phyloP scores from a whole-genome alignment of 2,329 filamentous ascomycete species.

The Trichophyton schoenleinii region DNA sequence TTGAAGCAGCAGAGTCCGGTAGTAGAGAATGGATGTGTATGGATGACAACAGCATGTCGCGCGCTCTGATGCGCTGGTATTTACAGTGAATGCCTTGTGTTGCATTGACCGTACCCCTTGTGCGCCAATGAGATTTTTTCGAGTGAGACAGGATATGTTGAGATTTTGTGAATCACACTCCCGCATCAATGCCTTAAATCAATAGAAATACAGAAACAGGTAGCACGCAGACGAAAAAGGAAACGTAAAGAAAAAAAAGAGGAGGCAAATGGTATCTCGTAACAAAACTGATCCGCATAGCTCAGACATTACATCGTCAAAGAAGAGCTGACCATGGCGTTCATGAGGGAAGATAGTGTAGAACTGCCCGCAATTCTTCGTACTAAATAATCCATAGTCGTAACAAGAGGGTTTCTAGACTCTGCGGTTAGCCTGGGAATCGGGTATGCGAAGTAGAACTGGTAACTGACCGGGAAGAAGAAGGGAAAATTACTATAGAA shows the following conservation, averaged over 20 bases:
- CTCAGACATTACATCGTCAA: conserved; percentile 1
- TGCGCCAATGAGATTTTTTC: background rate
- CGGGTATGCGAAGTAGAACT: background rate
- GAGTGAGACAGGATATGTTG: background rate
- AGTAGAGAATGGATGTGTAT: background rate
- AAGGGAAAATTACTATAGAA: background rate
- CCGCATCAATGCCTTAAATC: background rate
- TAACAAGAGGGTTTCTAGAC: background rate
- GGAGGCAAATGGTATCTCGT: background rate
- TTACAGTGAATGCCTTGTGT: background rate
- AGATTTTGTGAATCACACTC: background rate
- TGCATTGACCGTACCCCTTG: background rate
- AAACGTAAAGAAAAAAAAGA: background rate
- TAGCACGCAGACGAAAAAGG: background rate
- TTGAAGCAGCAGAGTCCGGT: background rate
- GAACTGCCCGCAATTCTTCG: conserved; percentile 6
- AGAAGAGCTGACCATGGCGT: background rate
- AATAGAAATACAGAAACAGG: background rate
- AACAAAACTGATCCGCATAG: background rate
- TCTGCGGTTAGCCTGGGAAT: background rate
- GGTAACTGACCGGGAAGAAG: background rate
- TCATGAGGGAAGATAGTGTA: background rate
- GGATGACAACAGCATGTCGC: background rate
- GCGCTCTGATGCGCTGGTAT: background rate
- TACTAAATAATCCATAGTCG: background rate